A percentile compares a stretch with the other conserved stretches of the same genome.
Conservation (phyloP, 2,329 filamentous ascomycete species). For the Talaromyces sp. region DNA sequence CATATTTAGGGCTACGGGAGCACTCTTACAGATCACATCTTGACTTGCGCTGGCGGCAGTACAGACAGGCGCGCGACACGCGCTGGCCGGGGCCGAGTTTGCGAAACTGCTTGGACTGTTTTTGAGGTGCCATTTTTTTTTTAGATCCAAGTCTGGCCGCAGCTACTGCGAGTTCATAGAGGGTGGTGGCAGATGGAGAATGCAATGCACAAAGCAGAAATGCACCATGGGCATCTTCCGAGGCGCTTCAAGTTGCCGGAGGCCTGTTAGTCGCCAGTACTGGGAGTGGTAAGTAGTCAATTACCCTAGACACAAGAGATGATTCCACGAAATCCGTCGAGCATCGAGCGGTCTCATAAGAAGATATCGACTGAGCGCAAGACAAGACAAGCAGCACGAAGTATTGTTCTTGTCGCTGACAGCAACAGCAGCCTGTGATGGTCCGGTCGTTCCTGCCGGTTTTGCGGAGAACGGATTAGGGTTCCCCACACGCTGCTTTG, state of each 20-base stretch:
- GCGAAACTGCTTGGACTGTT: conserved; percentile 13
- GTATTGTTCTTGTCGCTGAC: neutral
- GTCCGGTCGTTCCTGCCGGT: neutral
- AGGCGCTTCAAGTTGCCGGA: neutral
- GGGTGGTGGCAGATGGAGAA: neutral
- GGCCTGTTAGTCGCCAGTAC: too few species aligned
- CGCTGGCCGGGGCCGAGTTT: conserved; percentile 31
- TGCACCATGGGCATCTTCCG: neutral
- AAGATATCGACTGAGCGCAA: too few species aligned
- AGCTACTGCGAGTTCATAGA: neutral
- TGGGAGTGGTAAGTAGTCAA: too few species aligned
- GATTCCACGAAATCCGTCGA: too few species aligned
- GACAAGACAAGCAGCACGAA: too few species aligned
- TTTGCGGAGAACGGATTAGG: neutral
- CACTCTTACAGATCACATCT: conserved; percentile 44
- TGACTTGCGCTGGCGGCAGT: conserved; percentile 46
- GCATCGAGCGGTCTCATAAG: too few species aligned
- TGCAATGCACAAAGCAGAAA: neutral
- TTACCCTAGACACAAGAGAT: too few species aligned
- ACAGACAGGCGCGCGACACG: conserved; percentile 43
- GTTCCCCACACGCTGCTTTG: neutral
- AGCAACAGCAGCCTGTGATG: neutral
- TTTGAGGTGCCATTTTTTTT: conserved; percentile 7
- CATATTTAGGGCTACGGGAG: neutral
- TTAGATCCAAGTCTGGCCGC: neutral